These are phyloP conservation scores for Solanum corneliomulleri DNA, from an alignment of 257 asterid species.

Conservation along the genomic window DNA sequence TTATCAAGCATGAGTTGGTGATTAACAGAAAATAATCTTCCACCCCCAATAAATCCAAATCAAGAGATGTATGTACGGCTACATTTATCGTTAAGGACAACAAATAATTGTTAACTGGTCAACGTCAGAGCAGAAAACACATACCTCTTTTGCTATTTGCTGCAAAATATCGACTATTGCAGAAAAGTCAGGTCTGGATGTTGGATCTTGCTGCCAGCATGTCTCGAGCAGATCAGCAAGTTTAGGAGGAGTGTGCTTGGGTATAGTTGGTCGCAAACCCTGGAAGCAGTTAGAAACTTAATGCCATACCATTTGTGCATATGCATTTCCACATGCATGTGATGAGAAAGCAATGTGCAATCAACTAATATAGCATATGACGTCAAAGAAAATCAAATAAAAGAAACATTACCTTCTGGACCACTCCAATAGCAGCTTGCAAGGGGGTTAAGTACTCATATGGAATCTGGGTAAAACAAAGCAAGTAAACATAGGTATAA, in stretches of 20 bases:
- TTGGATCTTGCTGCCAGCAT: slow-evolving; percentile 94
- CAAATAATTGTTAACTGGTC: not conserved
- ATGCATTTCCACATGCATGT: not conserved
- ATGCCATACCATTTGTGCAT: not conserved
- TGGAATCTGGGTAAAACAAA: slow-evolving; percentile 51
- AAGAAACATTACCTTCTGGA: slow-evolving; percentile 61
- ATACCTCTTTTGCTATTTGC: slow-evolving; percentile 71
- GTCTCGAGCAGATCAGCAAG: slow-evolving; percentile 80
- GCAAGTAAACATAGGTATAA: not conserved
- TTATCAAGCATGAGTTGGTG: not conserved
- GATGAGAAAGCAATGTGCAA: not conserved
- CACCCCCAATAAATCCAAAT: not conserved
- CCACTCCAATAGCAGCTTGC: slow-evolving; percentile 98
- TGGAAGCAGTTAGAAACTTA: slow-evolving; percentile 8
- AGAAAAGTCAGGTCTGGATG: slow-evolving; percentile 71
- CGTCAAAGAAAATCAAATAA: not conserved
- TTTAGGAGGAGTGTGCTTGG: slow-evolving; percentile 61
- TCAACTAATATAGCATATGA: not conserved
- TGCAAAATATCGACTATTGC: slow-evolving; percentile 57
- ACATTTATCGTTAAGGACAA: not conserved
- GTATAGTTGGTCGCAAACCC: slow-evolving; percentile 88
- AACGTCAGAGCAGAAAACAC: not conserved
- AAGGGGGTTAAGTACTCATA: slow-evolving; percentile 90
- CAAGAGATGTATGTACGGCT: not conserved
- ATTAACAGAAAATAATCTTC: not conserved